Base-by-base conservation (phyloP, 768 basidiomycete genomes). In the Suillus placidus region DNA sequence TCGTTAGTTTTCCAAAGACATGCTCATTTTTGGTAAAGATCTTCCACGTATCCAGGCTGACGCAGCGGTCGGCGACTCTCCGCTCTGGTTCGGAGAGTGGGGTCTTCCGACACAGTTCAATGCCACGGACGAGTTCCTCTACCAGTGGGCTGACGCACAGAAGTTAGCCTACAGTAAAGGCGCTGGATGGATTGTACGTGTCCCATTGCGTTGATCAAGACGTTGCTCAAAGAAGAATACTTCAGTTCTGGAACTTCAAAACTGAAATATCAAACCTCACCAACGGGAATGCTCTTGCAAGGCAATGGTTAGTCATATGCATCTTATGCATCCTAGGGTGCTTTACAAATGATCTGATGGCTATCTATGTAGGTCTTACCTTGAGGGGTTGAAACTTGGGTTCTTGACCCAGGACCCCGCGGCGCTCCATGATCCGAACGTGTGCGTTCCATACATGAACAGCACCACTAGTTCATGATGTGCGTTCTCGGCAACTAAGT, bases 131-230 rank as follows among this genome's bases (percentile, higher is more conserved):
- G 82, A 73, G 1, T 91, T 92, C 79, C 73, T 91, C 51, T 66
- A 61, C 65, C 76, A 88, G 71, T 91, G 90, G 90, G 90, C 89
- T 12, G 90, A 92, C 69, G 88, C 90, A 32, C 90, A 92, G 74
- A 92, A 92, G 73, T 76, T 86, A 45, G 79, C 83, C 1, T 91
- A 91, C 61, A 81, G 82, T 63, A 76, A 88, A 66, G 80, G 82
- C 37, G 81, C 83, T 2, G 90, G 90, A 32, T 91, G 89, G 89
- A 81, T 90, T 51, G 88, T 89, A 68, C 76, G 87, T 80, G 4
- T 55, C 32, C 40, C 47, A 26, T 49, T 34, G 60, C 16, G 9
- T 18, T 32, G 26, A 47, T 8, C 3, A 6, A 14, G 32, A 57
- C 7, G 13, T 42, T 43, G 23, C 40, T 42, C 18, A 58, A 60